Percentiles rank a stretch among this genome's conserved stretches.
Evolutionary conservation across 305 asterid species (phyloP).

Genomic region (Andrographis paniculata): DNA sequence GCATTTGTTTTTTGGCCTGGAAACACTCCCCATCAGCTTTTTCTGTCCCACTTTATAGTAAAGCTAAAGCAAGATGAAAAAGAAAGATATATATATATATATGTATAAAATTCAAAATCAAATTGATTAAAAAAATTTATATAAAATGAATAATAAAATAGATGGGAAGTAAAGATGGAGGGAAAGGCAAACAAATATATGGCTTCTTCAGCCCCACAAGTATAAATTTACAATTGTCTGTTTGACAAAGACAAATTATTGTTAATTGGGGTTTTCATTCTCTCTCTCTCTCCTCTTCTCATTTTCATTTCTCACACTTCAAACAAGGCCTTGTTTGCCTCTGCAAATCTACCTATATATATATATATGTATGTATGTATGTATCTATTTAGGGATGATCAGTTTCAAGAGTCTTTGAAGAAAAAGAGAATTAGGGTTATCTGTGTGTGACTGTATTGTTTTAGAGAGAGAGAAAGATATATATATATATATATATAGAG

Average conservation of each 20-base stretch:
- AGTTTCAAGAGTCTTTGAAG: no score
- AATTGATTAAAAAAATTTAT: no score
- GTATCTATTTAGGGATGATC: no score
- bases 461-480: no score
- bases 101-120: background rate
- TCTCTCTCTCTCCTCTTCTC: no score
- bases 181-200: constrained; percentile 16
- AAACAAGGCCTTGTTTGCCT: constrained; percentile 20
- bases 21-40: constrained; percentile 62
- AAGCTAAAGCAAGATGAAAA: constrained; percentile 50
- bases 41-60: constrained; percentile 49
- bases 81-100: constrained; percentile 13
- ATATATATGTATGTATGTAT: no score
- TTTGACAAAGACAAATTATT: constrained; percentile 27
- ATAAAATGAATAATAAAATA: constrained; percentile 4
- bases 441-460: no score
- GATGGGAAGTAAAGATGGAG: constrained; percentile 16
- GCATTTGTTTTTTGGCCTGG: constrained; percentile 45
- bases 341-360: no score
- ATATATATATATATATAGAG: no score
- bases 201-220: constrained; percentile 30
- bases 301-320: no score
- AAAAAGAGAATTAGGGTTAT: no score
- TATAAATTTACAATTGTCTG: constrained; percentile 30
- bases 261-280: background rate